These are phyloP conservation scores for Mortierella sp. DNA, from an alignment of 371 early-diverging fungal species.

Conservation along the genomic window DNA sequence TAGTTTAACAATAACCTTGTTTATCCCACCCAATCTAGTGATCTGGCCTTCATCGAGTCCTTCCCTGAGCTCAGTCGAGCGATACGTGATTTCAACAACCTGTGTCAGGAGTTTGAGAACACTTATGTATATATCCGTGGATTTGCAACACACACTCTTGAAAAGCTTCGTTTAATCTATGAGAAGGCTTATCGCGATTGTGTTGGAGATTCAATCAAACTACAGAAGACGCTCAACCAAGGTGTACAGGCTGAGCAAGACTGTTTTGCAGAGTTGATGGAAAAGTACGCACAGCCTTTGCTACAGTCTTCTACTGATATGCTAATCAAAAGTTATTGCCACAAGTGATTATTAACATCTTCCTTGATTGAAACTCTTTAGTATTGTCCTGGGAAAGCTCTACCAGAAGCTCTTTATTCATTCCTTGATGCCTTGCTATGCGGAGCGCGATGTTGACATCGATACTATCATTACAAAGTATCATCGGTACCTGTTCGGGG, in stretches of 20 bases:
- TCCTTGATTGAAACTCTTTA: slow-evolving; percentile 17
- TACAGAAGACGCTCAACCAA: slow-evolving; percentile 35
- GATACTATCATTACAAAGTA: slow-evolving; percentile 38
- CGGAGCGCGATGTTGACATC: slow-evolving; percentile 33
- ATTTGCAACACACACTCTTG: slow-evolving; percentile 65
- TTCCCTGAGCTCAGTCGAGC: slow-evolving; percentile 67
- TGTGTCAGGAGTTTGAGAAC: slow-evolving; percentile 66
- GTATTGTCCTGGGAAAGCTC: slow-evolving; percentile 69
- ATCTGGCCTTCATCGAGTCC: slow-evolving; percentile 69
- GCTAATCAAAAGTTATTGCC: no score
- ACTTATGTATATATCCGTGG: slow-evolving; percentile 76
- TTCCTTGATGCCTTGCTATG: slow-evolving; percentile 63
- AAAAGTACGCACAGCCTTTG: slow-evolving; percentile 62
- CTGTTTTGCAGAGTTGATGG: slow-evolving; percentile 67
- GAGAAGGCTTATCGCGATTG: slow-evolving; percentile 61
- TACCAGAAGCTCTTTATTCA: slow-evolving; percentile 73
- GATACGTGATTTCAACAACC: slow-evolving; percentile 61
- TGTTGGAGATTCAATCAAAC: slow-evolving; percentile 46
- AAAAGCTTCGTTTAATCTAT: slow-evolving; percentile 72
- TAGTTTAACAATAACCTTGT: no score
- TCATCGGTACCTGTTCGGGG: slow-evolving; percentile 35
- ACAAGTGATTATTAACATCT: not conserved
- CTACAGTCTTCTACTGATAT: not conserved
- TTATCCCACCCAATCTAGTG: slow-evolving; percentile 50
- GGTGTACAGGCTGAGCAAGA: slow-evolving; percentile 68